Percentiles rank a stretch among this genome's conserved stretches.
These are phyloP conservation scores for Triticum timopheevii DNA, from an alignment of 176 grass and related monocot genomes.

Conservation along the genomic window DNA sequence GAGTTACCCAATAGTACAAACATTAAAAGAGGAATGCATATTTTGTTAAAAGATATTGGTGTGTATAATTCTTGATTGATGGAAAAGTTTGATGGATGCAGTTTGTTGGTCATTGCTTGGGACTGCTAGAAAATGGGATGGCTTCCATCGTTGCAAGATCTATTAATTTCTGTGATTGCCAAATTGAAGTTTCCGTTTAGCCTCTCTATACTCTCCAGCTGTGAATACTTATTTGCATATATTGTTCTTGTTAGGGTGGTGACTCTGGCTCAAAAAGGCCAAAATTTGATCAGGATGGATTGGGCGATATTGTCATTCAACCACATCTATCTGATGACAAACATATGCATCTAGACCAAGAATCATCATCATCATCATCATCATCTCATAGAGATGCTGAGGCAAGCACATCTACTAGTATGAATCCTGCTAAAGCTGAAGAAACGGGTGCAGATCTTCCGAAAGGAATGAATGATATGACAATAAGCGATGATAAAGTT, in stretches of 20 bases:
- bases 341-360: conserved; percentile 40
- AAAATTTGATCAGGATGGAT: conserved; percentile 80
- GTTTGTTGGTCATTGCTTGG: not conserved
- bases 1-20: not conserved
- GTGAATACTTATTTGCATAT: not conserved
- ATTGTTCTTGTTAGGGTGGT: conserved; percentile 58
- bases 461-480: conserved; percentile 90
- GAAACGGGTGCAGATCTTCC: conserved; percentile 66
- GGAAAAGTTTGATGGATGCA: not conserved
- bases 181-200: not conserved
- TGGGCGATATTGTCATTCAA: conserved; percentile 60
- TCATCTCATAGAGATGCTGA: conserved; percentile 58
- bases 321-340: conserved; percentile 51
- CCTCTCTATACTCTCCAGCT: not conserved
- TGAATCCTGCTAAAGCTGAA: conserved; percentile 56
- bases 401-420: conserved; percentile 67
- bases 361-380: conserved; percentile 19
- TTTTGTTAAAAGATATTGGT: not conserved
- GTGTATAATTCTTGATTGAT: not conserved
- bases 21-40: not conserved
- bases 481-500: conserved; percentile 81
- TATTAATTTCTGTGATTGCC: not conserved
- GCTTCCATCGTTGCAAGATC: not conserved
- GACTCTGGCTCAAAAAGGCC: conserved; percentile 76
- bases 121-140: not conserved